Evolutionary conservation across 306 rosid species (phyloP), one percentile per base, ranked within the genome.

Genomic region (Dryas drummondii): DNA sequence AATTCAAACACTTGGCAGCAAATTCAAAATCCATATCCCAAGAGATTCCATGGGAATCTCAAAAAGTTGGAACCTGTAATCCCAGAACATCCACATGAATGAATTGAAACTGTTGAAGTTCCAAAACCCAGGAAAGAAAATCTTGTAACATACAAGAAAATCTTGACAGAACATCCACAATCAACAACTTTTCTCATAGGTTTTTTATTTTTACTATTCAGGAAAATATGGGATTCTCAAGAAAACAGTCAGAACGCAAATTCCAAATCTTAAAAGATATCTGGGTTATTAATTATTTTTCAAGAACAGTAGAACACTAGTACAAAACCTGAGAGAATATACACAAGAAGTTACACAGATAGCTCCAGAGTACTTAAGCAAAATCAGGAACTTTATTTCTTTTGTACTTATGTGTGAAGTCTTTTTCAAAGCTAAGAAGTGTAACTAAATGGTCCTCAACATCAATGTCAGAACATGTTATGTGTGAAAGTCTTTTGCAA

Each of bases 31-130:
- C 80, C 92, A 84, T 64, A 84, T 84, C 89, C 85, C 92, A 80
- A 90, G 83, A 87, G 81, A 90, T 87, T 87, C 92, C 77, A 73
- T 13, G 76, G 74, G 88, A 84, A 86, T 82, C 88, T 78, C 76
- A 37, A 12, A 56, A 65, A 76, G 65, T 16, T 71, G 3, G 71
- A 66, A 73, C 80, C 67, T 76, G 52, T 48, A 44, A 55, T 75
- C 58, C 52, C 84, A 79, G 76, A 76, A 76, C 66, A 79, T 48
- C 74, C 59, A 46, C 55, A 46, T 37, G 60, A 72, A 72, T 65
- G 64, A 52, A 56, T 78, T 57, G 40, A 44, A 60, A 75, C 15
- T 45, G 12, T 1, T 13, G 8, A 27, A 73, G 41, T 66, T 17
- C 10, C 27, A 51, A 63, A 62, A 56, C 76, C 74, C 66, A 84